Evolutionary conservation across 495 filamentous ascomycete species (phyloP), one percentile per base, ranked within the genome.

Genomic region (Talaromyces ruber): DNA sequence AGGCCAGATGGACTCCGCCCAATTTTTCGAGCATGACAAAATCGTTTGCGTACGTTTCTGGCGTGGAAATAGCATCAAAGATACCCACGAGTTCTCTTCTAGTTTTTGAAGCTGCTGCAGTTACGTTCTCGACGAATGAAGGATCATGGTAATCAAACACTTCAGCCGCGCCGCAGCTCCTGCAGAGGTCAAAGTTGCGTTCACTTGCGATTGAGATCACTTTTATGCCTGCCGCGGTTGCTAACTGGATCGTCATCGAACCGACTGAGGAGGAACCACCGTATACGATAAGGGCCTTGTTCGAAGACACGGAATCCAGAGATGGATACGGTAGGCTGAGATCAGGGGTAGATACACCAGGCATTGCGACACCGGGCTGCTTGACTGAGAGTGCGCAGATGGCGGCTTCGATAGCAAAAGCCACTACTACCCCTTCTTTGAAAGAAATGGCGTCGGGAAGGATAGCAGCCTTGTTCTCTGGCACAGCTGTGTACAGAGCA

Each of bases 231-330:
- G 86, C 76, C 0, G 81, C 79, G 1, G 72, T 70, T 4, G 82
- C 84, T 22, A 87, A 79, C 66, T 89, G 88, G 60, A 88, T 85
- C 0, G 81, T 83, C 59, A 79, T 80, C 67, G 76, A 72, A 9
- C 87, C 87, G 6, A 88, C 82, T 30, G 80, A 82, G 2, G 77
- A 76, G 4, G 81, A 76, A 32, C 84, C 86, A 29, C 85, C 85
- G 79, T 85, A 90, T 58, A 88, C 69, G 2, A 88, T 67, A 0
- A 89, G 50, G 1, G 68, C 72, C 58, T 83, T 66, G 18, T 55
- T 53, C 4, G 61, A 57, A 12, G 61, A 30, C n/a, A 62, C 58
- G 7, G 60, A 56, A 5, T 68, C 28, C 6, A 75, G 61, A 25
- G 70, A 65, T 0, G 79, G 81, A 11, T 65, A 62, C 0, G 71